Evolutionary conservation across 1,284 basidiomycete species (phyloP).

Genomic region (Trametes sp.): DNA sequence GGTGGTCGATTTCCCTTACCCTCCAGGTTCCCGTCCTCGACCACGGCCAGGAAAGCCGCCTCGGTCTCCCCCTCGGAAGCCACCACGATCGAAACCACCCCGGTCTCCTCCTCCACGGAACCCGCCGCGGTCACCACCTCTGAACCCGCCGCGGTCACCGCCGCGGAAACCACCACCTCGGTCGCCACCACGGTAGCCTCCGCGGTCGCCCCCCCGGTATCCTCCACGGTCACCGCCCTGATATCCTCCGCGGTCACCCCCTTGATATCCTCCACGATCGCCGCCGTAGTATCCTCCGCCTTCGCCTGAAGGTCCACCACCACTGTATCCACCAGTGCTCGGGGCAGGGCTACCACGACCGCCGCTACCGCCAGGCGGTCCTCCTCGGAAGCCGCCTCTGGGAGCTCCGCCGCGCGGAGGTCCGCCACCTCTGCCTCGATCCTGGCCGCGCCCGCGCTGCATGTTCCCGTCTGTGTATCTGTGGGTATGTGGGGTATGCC

Average conservation of each 20-base stretch:
- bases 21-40: slow-evolving; percentile 50
- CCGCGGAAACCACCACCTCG: slow-evolving; percentile 47
- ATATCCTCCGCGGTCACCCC: not conserved
- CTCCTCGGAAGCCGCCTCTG: slow-evolving; percentile 18
- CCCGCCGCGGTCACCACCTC: slow-evolving; percentile 35
- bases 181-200: slow-evolving; percentile 36
- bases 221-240: slow-evolving; percentile 16
- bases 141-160: slow-evolving; percentile 37
- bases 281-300: slow-evolving; percentile 9
- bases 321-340: not conserved
- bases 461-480: slow-evolving; percentile 1
- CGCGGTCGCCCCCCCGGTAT: slow-evolving; percentile 24
- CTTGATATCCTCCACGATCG: not conserved
- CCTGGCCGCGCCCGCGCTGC: slow-evolving; percentile 36
- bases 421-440: slow-evolving; percentile 33
- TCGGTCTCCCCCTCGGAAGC: slow-evolving; percentile 8
- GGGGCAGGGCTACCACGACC: slow-evolving; percentile 31
- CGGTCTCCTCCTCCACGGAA: slow-evolving; percentile 1
- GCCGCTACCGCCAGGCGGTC: slow-evolving; percentile 22
- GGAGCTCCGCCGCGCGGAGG: slow-evolving; percentile 16
- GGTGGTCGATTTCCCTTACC: slow-evolving; percentile 47
- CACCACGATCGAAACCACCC: too few relatives aligned
- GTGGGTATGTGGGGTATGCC: not conserved
- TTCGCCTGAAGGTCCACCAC: not conserved
- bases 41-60: slow-evolving; percentile 19